Evolutionary conservation across 306 rosid genomes (phyloP).

Genomic region (Cicer arietinum): DNA sequence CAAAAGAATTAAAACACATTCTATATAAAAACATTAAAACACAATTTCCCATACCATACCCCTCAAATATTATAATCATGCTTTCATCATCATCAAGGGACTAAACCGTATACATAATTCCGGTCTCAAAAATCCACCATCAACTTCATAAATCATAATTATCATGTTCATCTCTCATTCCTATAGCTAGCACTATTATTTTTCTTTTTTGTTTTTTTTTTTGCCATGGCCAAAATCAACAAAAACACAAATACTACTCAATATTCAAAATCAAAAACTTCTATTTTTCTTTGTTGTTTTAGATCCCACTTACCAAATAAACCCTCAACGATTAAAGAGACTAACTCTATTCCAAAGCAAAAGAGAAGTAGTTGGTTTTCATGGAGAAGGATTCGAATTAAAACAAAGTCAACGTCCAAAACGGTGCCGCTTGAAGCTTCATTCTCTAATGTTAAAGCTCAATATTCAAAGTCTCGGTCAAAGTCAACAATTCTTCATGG

Average conservation of each 20-base stretch:
- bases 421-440: conserved; percentile 66
- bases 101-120: neutral
- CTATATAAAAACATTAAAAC: neutral
- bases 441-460: conserved; percentile 22
- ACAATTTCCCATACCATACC: conserved; percentile 1
- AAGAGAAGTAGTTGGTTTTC: conserved; percentile 46
- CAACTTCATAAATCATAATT: neutral
- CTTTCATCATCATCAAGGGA: conserved; percentile 33
- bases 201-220: neutral
- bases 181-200: neutral
- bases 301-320: conserved; percentile 37
- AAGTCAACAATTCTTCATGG: conserved; percentile 40
- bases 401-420: conserved; percentile 48
- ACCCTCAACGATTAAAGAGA: neutral
- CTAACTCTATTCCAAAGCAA: conserved; percentile 11
- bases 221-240: conserved; percentile 64
- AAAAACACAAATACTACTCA: conserved; percentile 30
- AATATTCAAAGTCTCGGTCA: conserved; percentile 46
- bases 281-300: conserved; percentile 56
- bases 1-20: conserved; percentile 29
- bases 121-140: conserved; percentile 14
- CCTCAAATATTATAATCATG: conserved; percentile 34
- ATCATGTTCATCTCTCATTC: conserved; percentile 1
- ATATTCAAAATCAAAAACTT: conserved; percentile 40
- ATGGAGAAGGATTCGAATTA: conserved; percentile 39